Base-by-base conservation (phyloP, 352 stramenopile species). In the Globisporangium camurandrum region DNA sequence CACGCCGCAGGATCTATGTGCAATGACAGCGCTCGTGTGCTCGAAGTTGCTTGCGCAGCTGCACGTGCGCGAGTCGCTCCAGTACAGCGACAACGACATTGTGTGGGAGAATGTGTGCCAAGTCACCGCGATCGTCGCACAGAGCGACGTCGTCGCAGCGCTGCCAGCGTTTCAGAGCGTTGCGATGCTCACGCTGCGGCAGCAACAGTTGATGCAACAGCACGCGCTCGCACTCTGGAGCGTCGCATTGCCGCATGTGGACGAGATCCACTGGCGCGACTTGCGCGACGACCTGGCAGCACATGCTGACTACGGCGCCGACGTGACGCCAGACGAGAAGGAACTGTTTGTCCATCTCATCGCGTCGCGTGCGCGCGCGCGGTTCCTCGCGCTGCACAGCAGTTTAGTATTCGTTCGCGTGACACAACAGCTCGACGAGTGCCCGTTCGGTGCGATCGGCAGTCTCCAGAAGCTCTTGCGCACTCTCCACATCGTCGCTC, bases 41-140 rank as follows among this genome's bases (percentile, higher is more conserved):
- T 69, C 87, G 10, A 55, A 67, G 50, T 20, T 69, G 14, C 24
- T 82, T 4, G 61, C 51, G 28, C 64, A 71, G 59, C 36, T 72
- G 2, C 24, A 45, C 33, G 44, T 44, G 6, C 56, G 60, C 40
- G 69, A 61, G 9, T 19, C 46, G 6, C 55, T 62, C 5, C 50
- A n/a, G 19, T 44, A 55, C 42, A 55, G 69, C 36, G 42, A 71
- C 36, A 54, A 64, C 34, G 60, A 67, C 1, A 66, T 82, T 16
- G 59, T 77, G 50, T 88, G 77, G 77, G 75, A 90, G 57, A 92
- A 93, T 42, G n/a, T 87, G 3, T 84, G 62, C 27, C 80, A 93
- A 72, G 67, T 90, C 17, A 72, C 71, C 37, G 68, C 74, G 12
- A 69, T 92, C n/a, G 28, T 77, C 36, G 66, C 69, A 28, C 67